phyloP scores from a whole-genome alignment of 495 filamentous ascomycete species.

The Cetradonia linearis region DNA sequence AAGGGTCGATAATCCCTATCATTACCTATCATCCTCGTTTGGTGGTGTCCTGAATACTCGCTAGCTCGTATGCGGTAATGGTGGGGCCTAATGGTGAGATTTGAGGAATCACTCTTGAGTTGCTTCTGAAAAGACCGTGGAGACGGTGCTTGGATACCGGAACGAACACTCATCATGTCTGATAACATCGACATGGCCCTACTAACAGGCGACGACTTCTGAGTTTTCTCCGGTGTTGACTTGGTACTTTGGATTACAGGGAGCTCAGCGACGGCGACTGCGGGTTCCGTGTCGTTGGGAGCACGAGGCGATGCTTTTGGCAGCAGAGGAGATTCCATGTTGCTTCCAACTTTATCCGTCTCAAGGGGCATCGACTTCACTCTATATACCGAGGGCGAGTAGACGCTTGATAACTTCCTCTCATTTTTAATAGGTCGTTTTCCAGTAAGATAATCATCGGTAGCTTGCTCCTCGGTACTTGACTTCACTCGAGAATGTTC shows the following conservation, averaged over 20 bases:
- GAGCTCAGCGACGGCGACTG: not conserved
- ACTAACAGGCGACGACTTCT: slow-evolving; percentile 10
- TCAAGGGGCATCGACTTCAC: slow-evolving; percentile 10
- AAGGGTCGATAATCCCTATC: not conserved
- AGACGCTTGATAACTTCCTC: not conserved
- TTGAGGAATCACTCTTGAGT: slow-evolving; percentile 13
- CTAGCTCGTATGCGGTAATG: not conserved
- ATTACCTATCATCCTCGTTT: not conserved
- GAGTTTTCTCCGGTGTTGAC: not conserved
- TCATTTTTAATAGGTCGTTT: not conserved
- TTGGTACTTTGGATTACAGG: not conserved
- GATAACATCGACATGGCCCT: slow-evolving; percentile 22
- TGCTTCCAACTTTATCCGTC: not conserved
- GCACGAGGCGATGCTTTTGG: not conserved
- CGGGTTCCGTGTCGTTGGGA: not conserved
- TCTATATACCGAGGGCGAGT: slow-evolving; percentile 9
- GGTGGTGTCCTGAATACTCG: slow-evolving; percentile 1
- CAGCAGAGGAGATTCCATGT: slow-evolving; percentile 12
- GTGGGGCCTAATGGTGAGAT: slow-evolving; percentile 14
- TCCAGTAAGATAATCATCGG: no score
- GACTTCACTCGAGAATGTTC: not conserved
- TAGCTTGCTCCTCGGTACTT: not conserved
- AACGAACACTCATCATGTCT: slow-evolving; percentile 16
- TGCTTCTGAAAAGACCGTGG: slow-evolving; percentile 4
- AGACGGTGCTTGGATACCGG: slow-evolving; percentile 9